Base-by-base conservation (phyloP, 2,329 filamentous ascomycete species). In the Ophiostoma novo-ulmi region DNA sequence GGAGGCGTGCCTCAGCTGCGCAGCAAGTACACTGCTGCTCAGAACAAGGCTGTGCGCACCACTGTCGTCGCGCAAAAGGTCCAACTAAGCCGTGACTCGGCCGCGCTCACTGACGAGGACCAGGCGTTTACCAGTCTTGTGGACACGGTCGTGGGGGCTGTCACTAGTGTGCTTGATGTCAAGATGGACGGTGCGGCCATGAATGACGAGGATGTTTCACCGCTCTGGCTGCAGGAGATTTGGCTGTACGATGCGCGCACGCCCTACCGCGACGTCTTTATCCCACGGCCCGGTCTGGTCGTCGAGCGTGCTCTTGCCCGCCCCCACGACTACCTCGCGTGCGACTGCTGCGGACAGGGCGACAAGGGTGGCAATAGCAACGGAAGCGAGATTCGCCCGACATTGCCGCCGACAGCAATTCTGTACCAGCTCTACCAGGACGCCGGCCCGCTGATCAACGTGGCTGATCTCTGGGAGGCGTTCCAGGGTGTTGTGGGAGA, bases 21-120 rank as follows among this genome's bases (percentile, higher is more conserved):
- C 73, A 96, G 89, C 80, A 90, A 89, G 77, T 91, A 95, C 78
- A 89, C 89, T 75, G 85, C 90, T 13, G 84, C 90, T 11, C 89
- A 90, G 73, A 86, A 85, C 79, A 89, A 88, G 74, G 88, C 90
- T 63, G 80, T 92, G 58, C 85, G 92, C 64, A 92, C 91, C 1
- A 94, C 92, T 0, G 87, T 94, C 41, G 88, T 94, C 68, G 91
- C 91, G 20, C 91, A 94, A 76, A 91, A 91, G 77, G 91, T 95
- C 22, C 89, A 93, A 76, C 83, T 95, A 58, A 92, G 90, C 79
- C 90, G 88, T 73, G 89, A 93, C 77, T 89, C 89, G 74, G 88
- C 91, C 1, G 83, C 86, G 3, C 83, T 94, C 38, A 91, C 90
- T 0, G 85, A 89, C 64, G 84, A 90, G 74, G 92, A 94, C 79